These are phyloP conservation scores for Saccharum spontaneum DNA, from an alignment of 176 grass and related monocot genomes.

Conservation along the genomic window DNA sequence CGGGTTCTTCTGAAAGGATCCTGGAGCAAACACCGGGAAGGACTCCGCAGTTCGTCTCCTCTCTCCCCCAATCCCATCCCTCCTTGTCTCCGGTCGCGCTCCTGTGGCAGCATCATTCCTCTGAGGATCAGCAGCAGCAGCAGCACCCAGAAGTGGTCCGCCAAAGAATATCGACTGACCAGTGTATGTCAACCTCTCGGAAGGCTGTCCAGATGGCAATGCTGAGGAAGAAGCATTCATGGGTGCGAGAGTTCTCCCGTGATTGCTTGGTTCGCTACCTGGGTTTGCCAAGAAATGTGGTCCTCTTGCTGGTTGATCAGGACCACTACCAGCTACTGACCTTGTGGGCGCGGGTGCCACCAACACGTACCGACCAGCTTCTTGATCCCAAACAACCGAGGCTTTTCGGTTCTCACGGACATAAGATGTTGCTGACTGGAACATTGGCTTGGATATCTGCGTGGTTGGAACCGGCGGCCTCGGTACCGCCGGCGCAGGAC, in stretches of 20 bases:
- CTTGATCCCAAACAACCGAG: slow-evolving; percentile 92
- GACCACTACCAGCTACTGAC: slow-evolving; percentile 14
- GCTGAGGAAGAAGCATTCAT: slow-evolving; percentile 20
- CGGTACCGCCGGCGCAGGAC: neutral
- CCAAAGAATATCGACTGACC: slow-evolving; percentile 94
- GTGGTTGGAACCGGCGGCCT: slow-evolving; percentile 33
- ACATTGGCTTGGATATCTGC: slow-evolving; percentile 50
- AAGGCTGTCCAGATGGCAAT: slow-evolving; percentile 37
- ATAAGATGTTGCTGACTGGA: slow-evolving; percentile 62
- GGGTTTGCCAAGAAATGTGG: slow-evolving; percentile 47
- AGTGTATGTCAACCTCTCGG: slow-evolving; percentile 53
- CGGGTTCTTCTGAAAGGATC: slow-evolving; percentile 53
- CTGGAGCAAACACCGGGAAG: slow-evolving; percentile 69
- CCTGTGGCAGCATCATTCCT: slow-evolving; percentile 24
- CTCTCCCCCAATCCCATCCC: slow-evolving; percentile 32
- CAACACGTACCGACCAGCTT: slow-evolving; percentile 74
- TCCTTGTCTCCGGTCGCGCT: slow-evolving; percentile 18
- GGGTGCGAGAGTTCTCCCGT: slow-evolving; percentile 12
- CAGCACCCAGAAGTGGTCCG: slow-evolving; percentile 58
- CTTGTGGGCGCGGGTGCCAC: slow-evolving; percentile 29
- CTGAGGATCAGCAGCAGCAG: neutral
- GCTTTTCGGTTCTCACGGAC: slow-evolving; percentile 58
- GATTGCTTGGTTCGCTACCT: slow-evolving; percentile 29
- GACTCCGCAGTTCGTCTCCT: slow-evolving; percentile 38
- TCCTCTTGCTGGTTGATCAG: slow-evolving; percentile 22